A percentile compares a stretch with the other conserved stretches of the same genome.
Evolutionary conservation across 148 eudicot genomes (phyloP).

Genomic region (Salicornia ramosissima): DNA sequence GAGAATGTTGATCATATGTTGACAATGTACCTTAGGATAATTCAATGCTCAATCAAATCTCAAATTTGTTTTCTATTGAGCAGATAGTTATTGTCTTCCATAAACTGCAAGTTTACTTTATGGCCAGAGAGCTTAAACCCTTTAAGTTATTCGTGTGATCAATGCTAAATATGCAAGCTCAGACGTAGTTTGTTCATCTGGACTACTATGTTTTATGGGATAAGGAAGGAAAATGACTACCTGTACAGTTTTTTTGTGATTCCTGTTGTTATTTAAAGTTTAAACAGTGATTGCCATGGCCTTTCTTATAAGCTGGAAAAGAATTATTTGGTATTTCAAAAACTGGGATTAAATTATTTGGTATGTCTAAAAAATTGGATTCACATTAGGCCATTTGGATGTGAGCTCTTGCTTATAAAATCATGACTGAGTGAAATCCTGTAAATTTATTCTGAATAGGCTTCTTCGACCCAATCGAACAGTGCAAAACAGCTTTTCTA

Average conservation of each 20-base stretch:
- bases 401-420: background rate
- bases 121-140: background rate
- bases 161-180: background rate
- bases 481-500: conserved; percentile 21
- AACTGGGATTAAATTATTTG: background rate
- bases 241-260: background rate
- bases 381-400: background rate
- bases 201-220: background rate
- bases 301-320: background rate
- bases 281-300: background rate
- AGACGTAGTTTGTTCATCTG: background rate
- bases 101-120: background rate
- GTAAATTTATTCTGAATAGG: conserved; percentile 33
- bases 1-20: background rate
- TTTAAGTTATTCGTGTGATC: background rate
- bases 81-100: background rate
- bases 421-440: conserved; percentile 19
- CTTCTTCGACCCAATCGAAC: conserved; percentile 36
- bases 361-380: background rate
- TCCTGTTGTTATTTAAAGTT: background rate
- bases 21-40: background rate
- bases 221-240: background rate
- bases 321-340: background rate
- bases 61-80: background rate
- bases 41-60: background rate